Evolutionary conservation across 2,329 filamentous ascomycete species (phyloP).

Genomic region (Blumeriella jaapii): DNA sequence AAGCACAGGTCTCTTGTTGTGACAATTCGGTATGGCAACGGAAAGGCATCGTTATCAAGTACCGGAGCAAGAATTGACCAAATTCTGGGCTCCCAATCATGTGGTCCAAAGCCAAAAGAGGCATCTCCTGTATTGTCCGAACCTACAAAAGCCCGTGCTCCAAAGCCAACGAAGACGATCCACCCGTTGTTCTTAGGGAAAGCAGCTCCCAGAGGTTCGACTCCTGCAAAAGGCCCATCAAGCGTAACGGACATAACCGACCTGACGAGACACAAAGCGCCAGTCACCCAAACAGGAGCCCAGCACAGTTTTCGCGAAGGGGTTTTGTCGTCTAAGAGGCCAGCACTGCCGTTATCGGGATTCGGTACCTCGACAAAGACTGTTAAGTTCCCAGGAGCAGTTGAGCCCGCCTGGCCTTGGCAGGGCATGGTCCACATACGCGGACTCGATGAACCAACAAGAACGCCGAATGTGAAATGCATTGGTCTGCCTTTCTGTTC

Average conservation of each 20-base stretch:
- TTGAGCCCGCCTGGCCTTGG: constrained; percentile 61
- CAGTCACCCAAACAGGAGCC: background rate
- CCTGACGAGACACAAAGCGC: constrained; percentile 1
- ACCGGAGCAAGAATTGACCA: constrained; percentile 51
- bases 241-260: constrained; percentile 4
- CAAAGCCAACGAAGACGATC: constrained; percentile 32
- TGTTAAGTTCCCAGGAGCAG: constrained; percentile 53
- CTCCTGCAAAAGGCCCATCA: background rate
- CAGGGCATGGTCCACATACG: constrained; percentile 53
- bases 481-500: background rate
- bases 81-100: constrained; percentile 36
- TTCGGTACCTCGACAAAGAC: constrained; percentile 16
- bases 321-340: constrained; percentile 25
- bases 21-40: constrained; percentile 46
- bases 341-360: constrained; percentile 21
- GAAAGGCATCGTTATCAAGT: constrained; percentile 32
- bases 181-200: constrained; percentile 64
- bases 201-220: constrained; percentile 23
- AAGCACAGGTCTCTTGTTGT: constrained; percentile 35
- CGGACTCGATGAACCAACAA: constrained; percentile 25
- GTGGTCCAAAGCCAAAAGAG: background rate
- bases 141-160: constrained; percentile 20
- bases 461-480: background rate
- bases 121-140: constrained; percentile 10
- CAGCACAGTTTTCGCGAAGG: background rate